Base-by-base conservation (phyloP, 108 stramenopile species). In the Skeletonema marinoi region DNA sequence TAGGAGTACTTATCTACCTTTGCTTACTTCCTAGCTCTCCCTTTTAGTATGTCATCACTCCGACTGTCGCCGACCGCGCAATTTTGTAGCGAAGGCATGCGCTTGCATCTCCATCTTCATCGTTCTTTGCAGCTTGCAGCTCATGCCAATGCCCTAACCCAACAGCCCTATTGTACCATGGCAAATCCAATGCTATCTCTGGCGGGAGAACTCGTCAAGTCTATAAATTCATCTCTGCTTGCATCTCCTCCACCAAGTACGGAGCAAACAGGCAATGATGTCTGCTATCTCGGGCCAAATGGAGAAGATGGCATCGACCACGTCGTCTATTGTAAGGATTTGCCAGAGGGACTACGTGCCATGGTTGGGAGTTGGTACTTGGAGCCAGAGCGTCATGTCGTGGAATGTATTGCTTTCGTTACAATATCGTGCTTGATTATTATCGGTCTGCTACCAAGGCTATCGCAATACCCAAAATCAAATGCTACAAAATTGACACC, bases 291-390 rank as follows among this genome's bases (percentile, higher is more conserved):
- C 54, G 83, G 83, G 3, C 75, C 74, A 4, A 76, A 80, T 56
- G 83, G 83, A 11, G 83, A 80, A 66, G 33, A 69, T 35, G 66
- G 59, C 30, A 17, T 32, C 13, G 30, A 71, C 3, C 31, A 29
- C 31, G 51, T 78, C 7, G 68, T 81, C n/a, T 75, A 75, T 65
- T 84, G 83, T 70, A 72, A 75, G 38, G 83, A 84, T 16, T 73
- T 84, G 65, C 70, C 75, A 38, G 75, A 84, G 5, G 83, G 83
- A 14, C 60, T 72, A 50, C 69, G 75, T 32, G 80, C 56, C 44
- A 79, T 84, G 67, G 78, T 84, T 11, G 77, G 78, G 13, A 77
- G 75, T 41, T 84, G 80, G 79, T 84, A 84, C 58, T 61, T 84
- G 19, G 59, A 62, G 39, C 80, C 83, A 16, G 83, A 84, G 32